Percentiles rank a stretch among this genome's conserved stretches.
Evolutionary conservation across 73 alveolate species (phyloP).

Genomic region (Paramecium pentaurelia): DNA sequence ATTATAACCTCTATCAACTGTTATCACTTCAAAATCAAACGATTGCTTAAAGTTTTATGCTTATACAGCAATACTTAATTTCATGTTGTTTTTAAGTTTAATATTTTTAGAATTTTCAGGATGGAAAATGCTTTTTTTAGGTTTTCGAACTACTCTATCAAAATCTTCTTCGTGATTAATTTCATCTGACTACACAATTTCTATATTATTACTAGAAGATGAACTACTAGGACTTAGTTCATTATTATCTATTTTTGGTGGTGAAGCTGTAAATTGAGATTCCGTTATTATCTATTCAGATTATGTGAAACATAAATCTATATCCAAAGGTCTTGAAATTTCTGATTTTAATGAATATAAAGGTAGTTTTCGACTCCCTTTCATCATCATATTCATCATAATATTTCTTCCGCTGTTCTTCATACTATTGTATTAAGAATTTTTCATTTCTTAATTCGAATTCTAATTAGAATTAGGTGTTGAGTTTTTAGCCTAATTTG

Average conservation of each 20-base stretch:
- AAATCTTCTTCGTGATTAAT: not conserved
- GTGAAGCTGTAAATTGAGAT: not conserved
- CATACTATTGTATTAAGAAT: not conserved
- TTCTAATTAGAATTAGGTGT: not conserved
- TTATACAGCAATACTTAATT: not conserved
- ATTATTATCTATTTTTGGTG: not conserved
- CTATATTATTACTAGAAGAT: not conserved
- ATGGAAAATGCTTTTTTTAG: conserved; percentile 10
- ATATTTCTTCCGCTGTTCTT: not conserved
- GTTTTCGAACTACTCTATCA: not conserved
- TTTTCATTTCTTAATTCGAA: not conserved
- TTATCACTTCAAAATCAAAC: not conserved
- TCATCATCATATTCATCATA: conserved; percentile 8
- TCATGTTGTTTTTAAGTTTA: not conserved
- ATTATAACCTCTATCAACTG: conserved; percentile 45
- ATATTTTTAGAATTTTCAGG: not conserved
- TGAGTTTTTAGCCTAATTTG: not conserved
- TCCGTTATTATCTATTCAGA: not conserved
- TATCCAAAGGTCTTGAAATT: not conserved
- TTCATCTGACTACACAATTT: not conserved
- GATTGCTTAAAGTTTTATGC: not conserved
- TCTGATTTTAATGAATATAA: not conserved
- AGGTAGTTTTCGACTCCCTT: not conserved
- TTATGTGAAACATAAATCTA: not conserved
- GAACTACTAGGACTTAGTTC: not conserved